Base-by-base conservation (phyloP, 1,284 basidiomycete genomes). In the Pseudomicrostroma phylloplanum region DNA sequence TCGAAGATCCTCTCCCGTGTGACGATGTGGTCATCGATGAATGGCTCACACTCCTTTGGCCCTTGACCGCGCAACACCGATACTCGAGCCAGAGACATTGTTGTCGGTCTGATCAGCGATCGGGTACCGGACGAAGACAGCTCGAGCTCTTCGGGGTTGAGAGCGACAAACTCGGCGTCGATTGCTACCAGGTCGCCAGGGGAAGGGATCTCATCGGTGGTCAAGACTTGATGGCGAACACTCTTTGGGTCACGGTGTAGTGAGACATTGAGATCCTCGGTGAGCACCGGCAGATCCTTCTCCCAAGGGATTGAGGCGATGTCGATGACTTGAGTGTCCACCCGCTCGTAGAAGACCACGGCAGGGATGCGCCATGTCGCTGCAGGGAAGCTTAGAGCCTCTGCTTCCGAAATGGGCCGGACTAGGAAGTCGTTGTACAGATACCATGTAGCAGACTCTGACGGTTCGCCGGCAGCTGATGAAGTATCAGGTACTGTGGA, bases 401-500 rank as follows among this genome's bases (percentile, higher is more conserved):
- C 93, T 30, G 86, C 84, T 78, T 93, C 89, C 0, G 87, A 82
- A 26, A 97, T 86, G 59, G 89, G 89, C 54, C 85, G 84, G 6
- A 98, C 96, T 1, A 89, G 84, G 77, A 99, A 98, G 78, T 98
- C 94, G 77, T 99, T 98, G 85, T 98, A 98, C 62, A 98, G 81
- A 75, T 89, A 88, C 94, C 94, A 98, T 17, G 43, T 48, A 13
- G 43, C 43, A 36, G 30, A 36, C 30, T 36, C 30, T 36, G 30
- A 36, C 9, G 30, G 3, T 36, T 36, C 4, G 30, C 30, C 30
- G 30, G 30, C 30, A 36, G 4, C 30, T 36, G 30, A 36, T 3
- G 3, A 9, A 36, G 30, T 36, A 3, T 36, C 30, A 4, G 30
- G 30, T 9, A 36, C 30, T 36, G 30, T 36, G 30, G 30, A 9